Percentiles rank a stretch among this genome's conserved stretches.
These are phyloP conservation scores for Bothriochloa decipiens DNA, from an alignment of 176 grass and related monocot species.

Conservation along the genomic window DNA sequence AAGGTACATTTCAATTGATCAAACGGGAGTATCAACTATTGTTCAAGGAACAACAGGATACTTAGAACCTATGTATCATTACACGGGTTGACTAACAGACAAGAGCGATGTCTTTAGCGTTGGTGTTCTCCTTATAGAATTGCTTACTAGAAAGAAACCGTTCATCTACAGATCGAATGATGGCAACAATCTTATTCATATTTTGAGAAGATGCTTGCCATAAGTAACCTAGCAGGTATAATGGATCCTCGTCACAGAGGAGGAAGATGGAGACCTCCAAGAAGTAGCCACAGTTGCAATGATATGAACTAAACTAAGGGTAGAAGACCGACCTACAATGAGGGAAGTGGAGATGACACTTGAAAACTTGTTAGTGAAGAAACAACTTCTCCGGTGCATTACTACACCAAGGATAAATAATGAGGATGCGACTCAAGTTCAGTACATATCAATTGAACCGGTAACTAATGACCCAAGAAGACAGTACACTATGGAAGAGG, in stretches of 20 bases:
- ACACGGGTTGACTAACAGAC: neutral
- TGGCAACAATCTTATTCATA: neutral
- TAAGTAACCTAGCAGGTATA: neutral
- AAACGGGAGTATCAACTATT: neutral
- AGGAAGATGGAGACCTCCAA: neutral
- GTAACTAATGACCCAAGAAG: too few relatives aligned
- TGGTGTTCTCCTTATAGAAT: neutral
- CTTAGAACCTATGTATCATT: neutral
- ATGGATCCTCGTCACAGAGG: neutral
- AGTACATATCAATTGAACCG: too few relatives aligned
- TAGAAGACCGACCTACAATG: too few relatives aligned
- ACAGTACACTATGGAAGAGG: too few relatives aligned
- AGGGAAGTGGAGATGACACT: neutral
- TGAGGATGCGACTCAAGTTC: too few relatives aligned
- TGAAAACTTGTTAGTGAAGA: neutral
- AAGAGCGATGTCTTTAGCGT: neutral
- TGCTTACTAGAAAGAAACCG: neutral
- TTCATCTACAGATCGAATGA: neutral
- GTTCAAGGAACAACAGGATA: neutral
- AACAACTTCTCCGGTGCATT: neutral
- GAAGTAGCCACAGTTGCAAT: neutral
- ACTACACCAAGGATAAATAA: neutral
- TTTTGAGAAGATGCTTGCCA: neutral
- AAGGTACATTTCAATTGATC: neutral
- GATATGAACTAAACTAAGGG: neutral